phyloP scores from a whole-genome alignment of 2,329 filamentous ascomycete genomes.

The Xylaria sp. region DNA sequence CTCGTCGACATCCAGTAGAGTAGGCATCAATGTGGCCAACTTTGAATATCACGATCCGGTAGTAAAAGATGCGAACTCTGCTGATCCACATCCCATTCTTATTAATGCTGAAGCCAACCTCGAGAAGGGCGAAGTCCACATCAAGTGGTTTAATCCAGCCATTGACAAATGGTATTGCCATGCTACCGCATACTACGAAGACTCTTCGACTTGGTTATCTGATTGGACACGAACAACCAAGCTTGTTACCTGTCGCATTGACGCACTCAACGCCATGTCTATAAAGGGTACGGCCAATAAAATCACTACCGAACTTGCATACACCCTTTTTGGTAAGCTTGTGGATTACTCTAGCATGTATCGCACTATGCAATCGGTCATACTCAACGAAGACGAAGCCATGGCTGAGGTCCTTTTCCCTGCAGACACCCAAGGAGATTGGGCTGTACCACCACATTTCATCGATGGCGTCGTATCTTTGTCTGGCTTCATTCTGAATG shows the following conservation, averaged over 20 bases:
- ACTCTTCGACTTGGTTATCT: neutral
- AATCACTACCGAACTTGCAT: constrained; percentile 66
- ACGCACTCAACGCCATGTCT: constrained; percentile 59
- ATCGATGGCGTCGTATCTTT: constrained; percentile 53
- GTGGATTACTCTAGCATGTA: constrained; percentile 53
- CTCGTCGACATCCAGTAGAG: neutral
- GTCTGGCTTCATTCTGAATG: constrained; percentile 55
- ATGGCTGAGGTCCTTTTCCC: constrained; percentile 50
- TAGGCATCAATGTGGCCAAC: constrained; percentile 51
- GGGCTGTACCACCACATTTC: constrained; percentile 54
- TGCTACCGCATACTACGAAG: neutral
- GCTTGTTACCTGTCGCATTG: constrained; percentile 40
- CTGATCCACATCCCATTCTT: no score
- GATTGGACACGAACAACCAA: no score
- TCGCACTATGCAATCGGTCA: constrained; percentile 53
- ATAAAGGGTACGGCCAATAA: constrained; percentile 67
- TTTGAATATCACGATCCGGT: constrained; percentile 40
- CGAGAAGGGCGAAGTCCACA: neutral
- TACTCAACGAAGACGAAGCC: constrained; percentile 49
- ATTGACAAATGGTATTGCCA: neutral
- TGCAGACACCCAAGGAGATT: constrained; percentile 45
- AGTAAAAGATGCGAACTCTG: neutral
- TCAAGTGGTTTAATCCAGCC: neutral
- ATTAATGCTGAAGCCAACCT: no score
- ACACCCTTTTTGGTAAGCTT: constrained; percentile 58